Evolutionary conservation across 352 stramenopile species (phyloP).

Genomic region (Globisporangium echinulatum): DNA sequence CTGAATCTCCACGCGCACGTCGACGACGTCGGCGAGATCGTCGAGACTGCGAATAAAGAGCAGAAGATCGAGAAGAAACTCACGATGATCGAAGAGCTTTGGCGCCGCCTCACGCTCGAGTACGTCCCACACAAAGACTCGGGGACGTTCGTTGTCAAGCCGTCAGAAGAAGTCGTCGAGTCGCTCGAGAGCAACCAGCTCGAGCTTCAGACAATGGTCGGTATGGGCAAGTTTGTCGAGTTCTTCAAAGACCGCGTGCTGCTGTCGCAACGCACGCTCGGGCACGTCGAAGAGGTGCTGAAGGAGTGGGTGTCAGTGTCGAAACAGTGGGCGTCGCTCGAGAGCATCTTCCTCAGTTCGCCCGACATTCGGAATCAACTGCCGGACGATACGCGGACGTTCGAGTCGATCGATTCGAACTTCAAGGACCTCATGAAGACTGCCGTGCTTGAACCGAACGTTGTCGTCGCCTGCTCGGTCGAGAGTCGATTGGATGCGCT

Average conservation of each 20-base stretch:
- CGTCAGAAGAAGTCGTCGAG: constrained; percentile 82
- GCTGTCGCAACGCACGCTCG: constrained; percentile 70
- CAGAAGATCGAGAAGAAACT: constrained; percentile 90
- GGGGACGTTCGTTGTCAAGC: constrained; percentile 80
- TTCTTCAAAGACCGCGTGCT: constrained; percentile 86
- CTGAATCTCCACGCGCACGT: constrained; percentile 78
- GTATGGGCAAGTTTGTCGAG: constrained; percentile 89
- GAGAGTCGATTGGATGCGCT: constrained; percentile 76
- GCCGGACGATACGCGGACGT: constrained; percentile 79
- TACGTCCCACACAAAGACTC: constrained; percentile 87
- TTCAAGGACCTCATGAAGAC: constrained; percentile 91
- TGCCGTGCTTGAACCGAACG: constrained; percentile 78
- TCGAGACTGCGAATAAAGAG: constrained; percentile 86
- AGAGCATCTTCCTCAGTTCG: constrained; percentile 87
- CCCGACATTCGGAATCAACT: constrained; percentile 86
- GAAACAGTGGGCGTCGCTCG: constrained; percentile 84
- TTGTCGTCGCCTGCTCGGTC: constrained; percentile 66
- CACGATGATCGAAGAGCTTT: constrained; percentile 84
- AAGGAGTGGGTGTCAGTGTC: constrained; percentile 86
- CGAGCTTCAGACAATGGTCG: constrained; percentile 85
- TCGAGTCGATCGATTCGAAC: constrained; percentile 86
- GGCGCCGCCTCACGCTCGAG: constrained; percentile 74
- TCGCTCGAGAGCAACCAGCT: constrained; percentile 83
- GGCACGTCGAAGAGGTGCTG: constrained; percentile 81
- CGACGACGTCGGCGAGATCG: constrained; percentile 82